Evolutionary conservation across 805 yeast genomes (phyloP).

Genomic region (Ascoidea rubescens): DNA sequence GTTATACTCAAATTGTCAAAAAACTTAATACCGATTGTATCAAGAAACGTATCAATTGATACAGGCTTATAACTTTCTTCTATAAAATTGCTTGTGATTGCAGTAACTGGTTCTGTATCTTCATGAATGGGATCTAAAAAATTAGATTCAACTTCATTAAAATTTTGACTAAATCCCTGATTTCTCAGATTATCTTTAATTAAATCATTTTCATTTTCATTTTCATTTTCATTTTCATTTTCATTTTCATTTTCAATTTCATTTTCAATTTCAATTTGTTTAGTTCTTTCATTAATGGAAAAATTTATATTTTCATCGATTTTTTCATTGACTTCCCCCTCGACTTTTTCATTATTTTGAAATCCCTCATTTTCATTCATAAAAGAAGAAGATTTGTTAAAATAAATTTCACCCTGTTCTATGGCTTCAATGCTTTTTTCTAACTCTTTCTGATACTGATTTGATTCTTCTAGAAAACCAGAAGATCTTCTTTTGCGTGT

Average conservation of each 20-base stretch:
- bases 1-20: slow-evolving; percentile 25
- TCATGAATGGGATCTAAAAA: background rate
- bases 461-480: no score
- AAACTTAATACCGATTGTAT: slow-evolving; percentile 26
- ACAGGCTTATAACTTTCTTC: slow-evolving; percentile 17
- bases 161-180: no score
- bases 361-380: no score
- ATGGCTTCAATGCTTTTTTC: no score
- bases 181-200: slow-evolving; percentile 1
- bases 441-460: no score
- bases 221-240: background rate
- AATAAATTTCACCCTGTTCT: no score
- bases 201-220: background rate
- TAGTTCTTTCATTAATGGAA: slow-evolving; percentile 8
- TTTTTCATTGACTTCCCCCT: background rate
- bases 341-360: slow-evolving; percentile 2
- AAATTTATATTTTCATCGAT: slow-evolving; percentile 8
- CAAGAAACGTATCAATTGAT: slow-evolving; percentile 23
- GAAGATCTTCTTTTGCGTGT: no score
- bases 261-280: slow-evolving; percentile 2
- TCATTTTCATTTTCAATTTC: background rate
- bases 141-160: background rate
- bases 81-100: background rate
- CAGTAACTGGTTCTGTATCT: background rate
- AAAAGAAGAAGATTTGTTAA: no score